Evolutionary conservation across 139 green algal genomes (phyloP), one percentile per base, ranked within the genome.

Genomic region (Asterochloris sp.): DNA sequence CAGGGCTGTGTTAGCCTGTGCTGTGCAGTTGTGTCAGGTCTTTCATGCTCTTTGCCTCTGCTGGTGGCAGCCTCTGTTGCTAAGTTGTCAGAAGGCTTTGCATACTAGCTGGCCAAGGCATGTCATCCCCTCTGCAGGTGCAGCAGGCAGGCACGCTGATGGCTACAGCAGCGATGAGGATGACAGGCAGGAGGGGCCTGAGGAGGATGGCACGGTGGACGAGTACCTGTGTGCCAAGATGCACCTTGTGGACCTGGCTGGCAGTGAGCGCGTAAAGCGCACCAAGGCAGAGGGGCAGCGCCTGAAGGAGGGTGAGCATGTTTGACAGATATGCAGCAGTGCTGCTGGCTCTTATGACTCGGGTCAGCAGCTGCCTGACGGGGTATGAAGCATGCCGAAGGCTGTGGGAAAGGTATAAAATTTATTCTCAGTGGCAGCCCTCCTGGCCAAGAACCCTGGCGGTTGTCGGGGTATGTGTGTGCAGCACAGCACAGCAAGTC

Each of bases 151-250:
- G 19, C 71, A 79, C 26, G 64, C 29, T 27, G 29, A 23, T 23
- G 64, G 63, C 10, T 67, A n/a, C 14, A 74, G 47, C 12, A 63
- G 62, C 21, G 81, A 85, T 29, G 61, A 77, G 27, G 79, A 83
- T 76, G 79, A 69, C 17, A 8, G 83, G 86, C 1, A 81, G 87
- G 14, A 87, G 85, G 16, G 90, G 61, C 28, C 66, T 0, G 85
- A 81, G 13, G 86, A 77, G 11, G 83, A 80, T 2, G 84, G 68
- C 71, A 80, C 63, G 8, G 74, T 87, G 1, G 93, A 96, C 23
- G 89, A 92, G 79, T 98, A 96, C 88, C 86, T 98, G 12, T 93
- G 89, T 76, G 96, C 96, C 24, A 99, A 99, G 86, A 92, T 99
- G 91, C 95, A 98, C 87, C 87, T 99, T 76, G 96, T 98, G 77